phyloP scores from a whole-genome alignment of 257 asterid genomes.

The Fraxinus americana region DNA sequence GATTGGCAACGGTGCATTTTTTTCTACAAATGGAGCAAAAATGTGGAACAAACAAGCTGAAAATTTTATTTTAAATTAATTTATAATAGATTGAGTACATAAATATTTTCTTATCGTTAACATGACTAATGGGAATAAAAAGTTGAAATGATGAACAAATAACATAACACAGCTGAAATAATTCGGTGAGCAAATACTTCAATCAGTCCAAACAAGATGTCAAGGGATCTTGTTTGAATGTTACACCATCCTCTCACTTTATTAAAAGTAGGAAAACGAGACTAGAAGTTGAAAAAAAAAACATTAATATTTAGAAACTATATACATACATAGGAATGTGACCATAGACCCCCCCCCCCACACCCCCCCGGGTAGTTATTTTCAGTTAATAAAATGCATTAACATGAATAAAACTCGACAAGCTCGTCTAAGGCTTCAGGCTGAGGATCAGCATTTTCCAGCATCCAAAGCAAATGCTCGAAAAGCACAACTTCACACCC shows the following conservation, averaged over 20 bases:
- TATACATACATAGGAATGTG: slow-evolving; percentile 34
- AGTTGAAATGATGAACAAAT: too few species aligned
- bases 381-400: slow-evolving; percentile 19
- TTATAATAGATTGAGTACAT: too few species aligned
- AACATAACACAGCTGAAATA: too few species aligned
- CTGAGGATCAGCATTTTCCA: slow-evolving; percentile 82
- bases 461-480: slow-evolving; percentile 90
- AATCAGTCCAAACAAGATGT: too few species aligned
- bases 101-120: too few species aligned
- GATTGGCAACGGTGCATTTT: too few species aligned
- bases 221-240: too few species aligned
- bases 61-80: not conserved
- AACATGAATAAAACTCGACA: slow-evolving; percentile 72
- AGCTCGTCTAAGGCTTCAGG: slow-evolving; percentile 82
- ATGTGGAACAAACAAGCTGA: too few species aligned
- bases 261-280: slow-evolving; percentile 18
- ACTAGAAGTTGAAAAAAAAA: slow-evolving; percentile 24
- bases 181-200: too few species aligned
- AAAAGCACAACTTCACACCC: slow-evolving; percentile 91
- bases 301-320: slow-evolving; percentile 34
- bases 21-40: too few species aligned
- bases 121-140: not conserved
- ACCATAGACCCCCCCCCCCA: slow-evolving; percentile 24
- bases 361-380: not conserved
- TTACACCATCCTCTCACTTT: not conserved